phyloP scores from a whole-genome alignment of 2,329 filamentous ascomycete species.

The Calonectria hongkongensis region DNA sequence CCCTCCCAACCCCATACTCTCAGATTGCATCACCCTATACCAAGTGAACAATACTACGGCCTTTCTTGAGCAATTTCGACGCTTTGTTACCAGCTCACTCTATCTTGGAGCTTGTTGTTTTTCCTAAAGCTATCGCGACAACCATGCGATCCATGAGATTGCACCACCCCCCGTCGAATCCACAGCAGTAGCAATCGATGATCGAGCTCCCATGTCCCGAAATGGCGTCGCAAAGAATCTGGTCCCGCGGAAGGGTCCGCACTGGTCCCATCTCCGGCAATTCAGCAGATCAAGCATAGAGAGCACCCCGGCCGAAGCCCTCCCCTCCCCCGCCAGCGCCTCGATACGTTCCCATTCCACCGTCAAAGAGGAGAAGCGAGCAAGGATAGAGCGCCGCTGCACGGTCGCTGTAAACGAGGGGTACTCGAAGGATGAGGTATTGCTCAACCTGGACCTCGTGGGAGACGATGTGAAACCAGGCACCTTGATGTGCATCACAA shows the following conservation, averaged over 20 bases:
- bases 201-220: slow-evolving; percentile 54
- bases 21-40: slow-evolving; percentile 42
- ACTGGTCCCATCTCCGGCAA: slow-evolving; percentile 73
- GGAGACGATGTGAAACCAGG: slow-evolving; percentile 78
- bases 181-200: slow-evolving; percentile 48
- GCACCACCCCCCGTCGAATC: slow-evolving; percentile 43
- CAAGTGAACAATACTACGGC: slow-evolving; percentile 26
- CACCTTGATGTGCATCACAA: slow-evolving; percentile 83
- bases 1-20: slow-evolving; percentile 42
- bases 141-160: slow-evolving; percentile 52
- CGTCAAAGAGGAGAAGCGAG: slow-evolving; percentile 58
- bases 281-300: slow-evolving; percentile 70
- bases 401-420: slow-evolving; percentile 80
- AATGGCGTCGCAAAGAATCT: slow-evolving; percentile 53
- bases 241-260: slow-evolving; percentile 66
- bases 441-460: slow-evolving; percentile 85
- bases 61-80: slow-evolving; percentile 40
- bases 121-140: slow-evolving; percentile 39
- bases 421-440: slow-evolving; percentile 85
- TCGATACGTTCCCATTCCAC: slow-evolving; percentile 73
- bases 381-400: slow-evolving; percentile 68
- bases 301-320: slow-evolving; percentile 61
- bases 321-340: slow-evolving; percentile 68
- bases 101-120: background rate
- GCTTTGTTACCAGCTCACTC: slow-evolving; percentile 30